Percentiles rank a stretch among this genome's conserved stretches.
phyloP scores from a whole-genome alignment of 2,329 filamentous ascomycete species.

The Alternaria tenuissima region DNA sequence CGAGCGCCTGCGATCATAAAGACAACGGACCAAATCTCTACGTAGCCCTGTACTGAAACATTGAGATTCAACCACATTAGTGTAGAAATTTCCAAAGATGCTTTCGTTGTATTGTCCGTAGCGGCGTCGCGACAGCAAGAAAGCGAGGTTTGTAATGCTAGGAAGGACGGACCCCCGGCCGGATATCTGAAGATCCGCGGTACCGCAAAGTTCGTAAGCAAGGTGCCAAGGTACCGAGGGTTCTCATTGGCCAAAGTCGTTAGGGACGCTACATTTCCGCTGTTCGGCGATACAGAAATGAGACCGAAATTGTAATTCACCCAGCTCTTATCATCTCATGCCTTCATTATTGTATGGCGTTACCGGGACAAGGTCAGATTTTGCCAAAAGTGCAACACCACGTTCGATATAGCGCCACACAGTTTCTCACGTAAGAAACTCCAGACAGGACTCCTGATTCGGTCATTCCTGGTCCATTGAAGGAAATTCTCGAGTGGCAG shows the following conservation, averaged over 20 bases:
- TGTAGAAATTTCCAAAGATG: not conserved
- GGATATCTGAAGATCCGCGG: constrained; percentile 2
- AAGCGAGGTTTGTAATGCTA: constrained; percentile 11
- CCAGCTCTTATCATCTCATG: not conserved
- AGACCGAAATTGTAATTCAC: not conserved
- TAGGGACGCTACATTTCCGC: not conserved
- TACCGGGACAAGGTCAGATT: not conserved
- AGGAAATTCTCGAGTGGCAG: not conserved
- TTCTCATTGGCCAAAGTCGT: not conserved
- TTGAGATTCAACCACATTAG: not conserved
- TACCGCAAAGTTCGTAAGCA: constrained; percentile 10
- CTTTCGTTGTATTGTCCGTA: not conserved
- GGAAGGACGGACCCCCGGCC: not conserved
- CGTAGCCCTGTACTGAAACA: not conserved
- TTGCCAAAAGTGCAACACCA: not conserved
- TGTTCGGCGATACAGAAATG: not conserved
- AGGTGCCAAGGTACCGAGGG: not conserved
- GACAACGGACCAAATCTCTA: constrained; percentile 5
- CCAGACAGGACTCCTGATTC: not conserved
- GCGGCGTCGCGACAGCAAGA: not conserved
- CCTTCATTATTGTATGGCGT: not conserved
- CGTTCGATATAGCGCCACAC: not conserved
- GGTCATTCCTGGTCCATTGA: not conserved
- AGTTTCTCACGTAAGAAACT: not conserved
- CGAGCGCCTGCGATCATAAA: not conserved